Evolutionary conservation across 2,329 filamentous ascomycete genomes (phyloP).

Genomic region (Ophiostoma australiae): DNA sequence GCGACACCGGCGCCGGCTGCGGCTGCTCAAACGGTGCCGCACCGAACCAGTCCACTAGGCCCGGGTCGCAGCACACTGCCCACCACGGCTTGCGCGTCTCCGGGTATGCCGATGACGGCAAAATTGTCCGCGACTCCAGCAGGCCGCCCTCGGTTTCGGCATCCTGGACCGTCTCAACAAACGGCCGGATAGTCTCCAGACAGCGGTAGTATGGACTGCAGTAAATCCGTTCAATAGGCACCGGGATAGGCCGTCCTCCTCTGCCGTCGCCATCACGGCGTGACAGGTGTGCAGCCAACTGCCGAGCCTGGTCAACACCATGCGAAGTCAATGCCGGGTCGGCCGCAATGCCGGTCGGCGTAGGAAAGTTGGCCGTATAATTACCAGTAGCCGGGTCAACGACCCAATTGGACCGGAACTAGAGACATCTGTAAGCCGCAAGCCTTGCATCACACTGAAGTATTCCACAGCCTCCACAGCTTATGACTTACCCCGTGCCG

Average conservation of each 20-base stretch:
- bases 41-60: slow-evolving; percentile 85
- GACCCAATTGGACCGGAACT: slow-evolving; percentile 90
- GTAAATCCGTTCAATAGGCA: slow-evolving; percentile 72
- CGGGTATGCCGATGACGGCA: neutral
- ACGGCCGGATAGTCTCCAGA: slow-evolving; percentile 74
- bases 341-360: slow-evolving; percentile 80
- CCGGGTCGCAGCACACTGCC: slow-evolving; percentile 52
- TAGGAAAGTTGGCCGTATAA: slow-evolving; percentile 68
- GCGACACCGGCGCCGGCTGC: slow-evolving; percentile 59
- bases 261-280: neutral
- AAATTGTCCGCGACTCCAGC: neutral
- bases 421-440: neutral
- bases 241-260: slow-evolving; percentile 36
- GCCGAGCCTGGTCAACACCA: slow-evolving; percentile 74
- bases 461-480: neutral
- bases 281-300: slow-evolving; percentile 65
- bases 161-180: slow-evolving; percentile 38
- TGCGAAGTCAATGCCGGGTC: slow-evolving; percentile 85
- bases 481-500: slow-evolving; percentile 63
- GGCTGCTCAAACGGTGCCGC: slow-evolving; percentile 75
- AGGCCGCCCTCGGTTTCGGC: slow-evolving; percentile 9
- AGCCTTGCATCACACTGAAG: neutral
- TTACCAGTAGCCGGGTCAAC: slow-evolving; percentile 75
- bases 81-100: slow-evolving; percentile 27
- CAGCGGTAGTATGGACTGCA: slow-evolving; percentile 84